Percentiles rank a stretch among this genome's conserved stretches.
Conservation (phyloP, 352 stramenopile species). For the Phytopythium kandeliae region DNA sequence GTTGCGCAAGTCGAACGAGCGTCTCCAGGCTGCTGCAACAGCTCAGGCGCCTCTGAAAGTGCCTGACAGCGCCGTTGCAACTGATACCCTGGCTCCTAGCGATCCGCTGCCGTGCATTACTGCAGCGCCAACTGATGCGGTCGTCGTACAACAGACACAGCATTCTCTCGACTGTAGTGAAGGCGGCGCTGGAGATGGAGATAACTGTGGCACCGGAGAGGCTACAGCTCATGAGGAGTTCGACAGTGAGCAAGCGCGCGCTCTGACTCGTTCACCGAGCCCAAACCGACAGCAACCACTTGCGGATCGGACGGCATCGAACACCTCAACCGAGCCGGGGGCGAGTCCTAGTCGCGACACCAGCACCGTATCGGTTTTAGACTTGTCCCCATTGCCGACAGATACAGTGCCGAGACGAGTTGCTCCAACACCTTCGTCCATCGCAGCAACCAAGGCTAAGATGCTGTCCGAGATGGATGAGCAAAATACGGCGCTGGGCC, state of each 20-base stretch:
- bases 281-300: neutral
- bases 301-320: neutral
- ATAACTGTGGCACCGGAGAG: too few species aligned
- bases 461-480: neutral
- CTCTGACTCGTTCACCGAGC: neutral
- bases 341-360: neutral
- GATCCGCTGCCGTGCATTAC: neutral
- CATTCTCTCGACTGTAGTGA: neutral
- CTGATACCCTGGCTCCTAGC: neutral
- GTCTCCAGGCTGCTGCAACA: constrained; percentile 35
- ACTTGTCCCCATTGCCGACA: neutral
- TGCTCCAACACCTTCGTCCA: neutral
- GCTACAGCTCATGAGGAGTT: too few species aligned
- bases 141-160: neutral
- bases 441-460: neutral
- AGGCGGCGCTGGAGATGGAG: neutral
- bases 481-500: neutral
- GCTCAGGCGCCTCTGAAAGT: neutral
- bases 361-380: neutral
- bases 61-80: neutral
- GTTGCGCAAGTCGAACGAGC: constrained; percentile 57
- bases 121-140: neutral
- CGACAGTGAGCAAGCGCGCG: neutral
- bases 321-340: neutral
- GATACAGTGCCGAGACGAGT: neutral